A percentile compares a stretch with the other conserved stretches of the same genome.
phyloP scores from a whole-genome alignment of 371 early-diverging fungal species.

The Actinomortierella wolfii region DNA sequence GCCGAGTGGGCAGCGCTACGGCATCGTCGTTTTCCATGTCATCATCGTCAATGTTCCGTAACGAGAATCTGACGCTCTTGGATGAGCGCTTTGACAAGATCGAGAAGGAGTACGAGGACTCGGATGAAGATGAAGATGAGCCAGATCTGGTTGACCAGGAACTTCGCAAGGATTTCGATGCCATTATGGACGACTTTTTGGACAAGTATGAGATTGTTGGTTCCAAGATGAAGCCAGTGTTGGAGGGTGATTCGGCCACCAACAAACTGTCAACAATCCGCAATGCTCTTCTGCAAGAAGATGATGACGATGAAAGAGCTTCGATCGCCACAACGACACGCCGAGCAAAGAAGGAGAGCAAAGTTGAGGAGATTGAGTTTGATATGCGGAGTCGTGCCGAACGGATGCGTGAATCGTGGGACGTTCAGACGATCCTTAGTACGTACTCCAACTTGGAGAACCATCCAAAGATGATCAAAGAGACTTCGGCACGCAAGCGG shows the following conservation, averaged over 20 bases:
- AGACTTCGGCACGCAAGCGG: slow-evolving; percentile 51
- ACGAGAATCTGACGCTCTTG: slow-evolving; percentile 80
- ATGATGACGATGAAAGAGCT: slow-evolving; percentile 40
- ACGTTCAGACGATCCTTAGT: slow-evolving; percentile 79
- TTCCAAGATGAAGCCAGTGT: slow-evolving; percentile 63
- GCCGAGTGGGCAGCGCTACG: slow-evolving; percentile 31
- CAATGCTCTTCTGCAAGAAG: slow-evolving; percentile 57
- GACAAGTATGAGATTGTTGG: slow-evolving; percentile 84
- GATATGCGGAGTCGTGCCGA: slow-evolving; percentile 56
- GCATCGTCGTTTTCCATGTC: slow-evolving; percentile 75
- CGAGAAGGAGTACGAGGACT: slow-evolving; percentile 74
- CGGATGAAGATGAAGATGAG: slow-evolving; percentile 66
- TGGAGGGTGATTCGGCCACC: slow-evolving; percentile 66
- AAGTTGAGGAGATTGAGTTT: slow-evolving; percentile 39
- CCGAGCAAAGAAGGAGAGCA: slow-evolving; percentile 34
- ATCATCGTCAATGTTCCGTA: slow-evolving; percentile 92
- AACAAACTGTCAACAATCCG: slow-evolving; percentile 76
- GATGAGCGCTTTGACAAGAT: slow-evolving; percentile 94
- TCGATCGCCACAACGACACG: slow-evolving; percentile 39
- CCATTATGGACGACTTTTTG: slow-evolving; percentile 89
- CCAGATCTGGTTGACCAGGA: slow-evolving; percentile 48
- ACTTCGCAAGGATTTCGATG: slow-evolving; percentile 68
- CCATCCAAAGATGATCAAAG: slow-evolving; percentile 74
- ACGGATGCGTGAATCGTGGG: slow-evolving; percentile 70
- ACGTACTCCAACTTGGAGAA: slow-evolving; percentile 86